phyloP scores from a whole-genome alignment of 1,139 yeast species.

The Kodamaea derodonti region DNA sequence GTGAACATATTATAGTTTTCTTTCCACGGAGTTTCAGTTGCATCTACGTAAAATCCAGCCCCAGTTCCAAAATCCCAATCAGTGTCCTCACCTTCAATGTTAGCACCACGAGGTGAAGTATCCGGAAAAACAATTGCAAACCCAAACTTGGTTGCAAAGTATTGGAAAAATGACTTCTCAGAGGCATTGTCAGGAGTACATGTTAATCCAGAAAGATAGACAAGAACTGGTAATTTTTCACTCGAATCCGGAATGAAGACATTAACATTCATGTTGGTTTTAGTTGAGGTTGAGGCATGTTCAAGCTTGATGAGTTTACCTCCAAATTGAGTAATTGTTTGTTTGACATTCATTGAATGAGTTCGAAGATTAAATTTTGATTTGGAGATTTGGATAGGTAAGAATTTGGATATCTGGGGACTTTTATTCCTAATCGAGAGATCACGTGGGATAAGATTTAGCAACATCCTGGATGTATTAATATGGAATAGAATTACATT shows the following conservation, averaged over 20 bases:
- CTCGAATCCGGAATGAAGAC: conserved; percentile 62
- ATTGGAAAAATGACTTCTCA: conserved; percentile 90
- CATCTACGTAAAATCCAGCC: conserved; percentile 91
- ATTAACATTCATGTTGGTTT: conserved; percentile 77
- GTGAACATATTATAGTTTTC: conserved; percentile 81
- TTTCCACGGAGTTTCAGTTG: conserved; percentile 69
- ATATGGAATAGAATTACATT: too few species aligned
- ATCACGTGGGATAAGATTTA: neutral
- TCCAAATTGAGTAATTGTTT: conserved; percentile 64
- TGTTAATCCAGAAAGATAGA: conserved; percentile 85
- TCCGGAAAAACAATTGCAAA: conserved; percentile 92
- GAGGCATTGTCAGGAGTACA: conserved; percentile 92
- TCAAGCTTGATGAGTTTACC: conserved; percentile 74
- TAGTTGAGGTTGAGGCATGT: conserved; percentile 66
- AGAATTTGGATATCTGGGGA: neutral
- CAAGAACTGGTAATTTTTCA: conserved; percentile 59
- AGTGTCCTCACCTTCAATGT: conserved; percentile 75
- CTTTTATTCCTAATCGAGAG: neutral
- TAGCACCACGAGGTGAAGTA: conserved; percentile 96
- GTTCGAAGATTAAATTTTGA: conserved; percentile 3
- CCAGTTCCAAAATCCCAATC: conserved; percentile 90
- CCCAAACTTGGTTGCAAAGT: conserved; percentile 75
- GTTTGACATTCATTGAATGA: conserved; percentile 14
- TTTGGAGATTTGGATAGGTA: neutral
- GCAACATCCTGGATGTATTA: too few species aligned